These are phyloP conservation scores for Xylariomycetidae sp. DNA, from an alignment of 2,329 filamentous ascomycete species.

Conservation along the genomic window DNA sequence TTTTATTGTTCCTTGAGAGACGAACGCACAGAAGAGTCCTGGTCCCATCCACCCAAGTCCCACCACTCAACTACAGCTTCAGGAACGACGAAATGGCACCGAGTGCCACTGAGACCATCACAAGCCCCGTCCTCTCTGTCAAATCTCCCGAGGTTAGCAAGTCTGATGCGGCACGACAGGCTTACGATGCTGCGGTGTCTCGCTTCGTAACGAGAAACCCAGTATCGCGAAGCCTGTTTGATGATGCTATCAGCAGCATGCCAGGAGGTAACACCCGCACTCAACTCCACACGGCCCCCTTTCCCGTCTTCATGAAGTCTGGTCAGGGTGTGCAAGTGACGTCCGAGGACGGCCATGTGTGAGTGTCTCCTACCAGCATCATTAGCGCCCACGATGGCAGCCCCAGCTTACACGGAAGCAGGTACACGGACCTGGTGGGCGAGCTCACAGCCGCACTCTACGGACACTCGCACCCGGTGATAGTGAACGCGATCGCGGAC, in stretches of 20 bases:
- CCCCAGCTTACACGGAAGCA: too few relatives aligned
- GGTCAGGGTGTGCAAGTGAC: too few relatives aligned
- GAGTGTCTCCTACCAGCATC: too few relatives aligned
- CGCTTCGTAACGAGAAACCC: background rate
- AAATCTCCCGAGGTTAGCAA: background rate
- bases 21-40: too few relatives aligned
- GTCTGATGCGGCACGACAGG: background rate
- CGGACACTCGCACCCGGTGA: constrained; percentile 55
- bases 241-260: too few relatives aligned
- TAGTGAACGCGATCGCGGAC: constrained; percentile 39
- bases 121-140: background rate
- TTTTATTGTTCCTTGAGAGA: too few relatives aligned
- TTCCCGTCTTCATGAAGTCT: background rate
- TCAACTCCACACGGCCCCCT: background rate
- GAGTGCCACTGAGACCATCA: background rate
- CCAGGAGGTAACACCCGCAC: background rate
- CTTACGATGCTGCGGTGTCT: background rate
- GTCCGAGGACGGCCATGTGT: too few relatives aligned
- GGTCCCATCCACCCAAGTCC: background rate
- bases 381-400: too few relatives aligned
- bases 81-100: background rate
- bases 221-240: background rate
- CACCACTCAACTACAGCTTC: background rate
- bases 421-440: constrained; percentile 54
- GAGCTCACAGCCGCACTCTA: constrained; percentile 62